Evolutionary conservation across 2,329 filamentous ascomycete genomes (phyloP), one percentile per base, ranked within the genome.

Genomic region (Dothideomycetidae sp.): DNA sequence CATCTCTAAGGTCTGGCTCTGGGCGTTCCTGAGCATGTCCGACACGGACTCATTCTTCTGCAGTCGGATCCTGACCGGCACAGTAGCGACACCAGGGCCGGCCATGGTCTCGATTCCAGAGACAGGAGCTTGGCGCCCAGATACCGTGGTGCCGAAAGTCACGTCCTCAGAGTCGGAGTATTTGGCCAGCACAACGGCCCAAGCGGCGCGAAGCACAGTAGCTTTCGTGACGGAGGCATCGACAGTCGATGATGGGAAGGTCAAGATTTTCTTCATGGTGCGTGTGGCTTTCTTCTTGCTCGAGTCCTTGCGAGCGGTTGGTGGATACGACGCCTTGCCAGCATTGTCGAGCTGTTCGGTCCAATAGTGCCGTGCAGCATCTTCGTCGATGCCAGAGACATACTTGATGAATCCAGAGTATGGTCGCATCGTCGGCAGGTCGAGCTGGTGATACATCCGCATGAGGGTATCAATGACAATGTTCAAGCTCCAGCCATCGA

Each of bases 31-130:
- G 5, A 49, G 33, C 3, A 21, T 31, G 5, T 11, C 10, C 12
- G 9, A 12, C 2, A 60, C 50, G 4, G 48, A 51, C 5, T 44
- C 38, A 9, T 36, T 32, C 1, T 43, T 44, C 32, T 54, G 42
- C 28, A 61, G 39, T 3, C 48, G 49, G 5, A 60, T 45, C 7
- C 58, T 48, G 1, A 55, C 53, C 0, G 59, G 59, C 2, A 61
- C 50, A 0, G 59, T 62, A 2, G 59, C 57, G 35, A 61, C 50
- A 2, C 53, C 51, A 10, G 58, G 58, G 10, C 58, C 59, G 28
- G 52, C 52, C 3, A 58, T 51, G 1, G 55, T 50, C 2, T 51
- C 53, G 11, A 58, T 49, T 2, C 55, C 55, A 4, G 43, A 19
- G 1, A 61, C 46, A 5, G 53, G 38, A 11, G 55, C 46, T 16